Percentiles rank a stretch among this genome's conserved stretches.
Evolutionary conservation across 176 grass and related monocot genomes (phyloP).

Genomic region (Musa schizocarpa): DNA sequence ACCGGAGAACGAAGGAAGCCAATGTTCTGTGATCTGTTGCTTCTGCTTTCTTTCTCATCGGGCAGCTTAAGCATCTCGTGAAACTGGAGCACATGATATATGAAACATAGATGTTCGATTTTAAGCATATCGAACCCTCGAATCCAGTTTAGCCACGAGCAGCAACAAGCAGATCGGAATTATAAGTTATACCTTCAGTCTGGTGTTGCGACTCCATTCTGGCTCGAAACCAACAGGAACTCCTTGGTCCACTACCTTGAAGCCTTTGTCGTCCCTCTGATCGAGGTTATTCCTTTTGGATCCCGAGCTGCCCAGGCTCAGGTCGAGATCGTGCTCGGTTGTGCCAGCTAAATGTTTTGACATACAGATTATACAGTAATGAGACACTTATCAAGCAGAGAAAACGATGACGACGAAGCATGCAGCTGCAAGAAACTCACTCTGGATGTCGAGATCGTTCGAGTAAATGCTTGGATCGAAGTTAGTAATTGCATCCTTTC

Average conservation of each 20-base stretch:
- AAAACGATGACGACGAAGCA: neutral
- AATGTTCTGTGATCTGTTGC: neutral
- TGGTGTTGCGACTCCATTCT: neutral
- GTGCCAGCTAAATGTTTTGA: constrained; percentile 20
- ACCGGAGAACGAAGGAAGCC: constrained; percentile 11
- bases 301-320: constrained; percentile 40
- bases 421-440: constrained; percentile 20
- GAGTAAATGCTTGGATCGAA: constrained; percentile 26
- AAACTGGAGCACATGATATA: neutral
- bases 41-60: constrained; percentile 10
- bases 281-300: constrained; percentile 17
- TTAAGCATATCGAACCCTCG: neutral
- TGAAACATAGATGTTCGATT: neutral
- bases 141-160: neutral
- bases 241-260: constrained; percentile 3
- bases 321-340: constrained; percentile 41
- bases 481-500: constrained; percentile 47
- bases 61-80: constrained; percentile 23
- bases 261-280: neutral
- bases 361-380: neutral
- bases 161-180: constrained; percentile 8
- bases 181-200: constrained; percentile 22
- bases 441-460: constrained; percentile 4
- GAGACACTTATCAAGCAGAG: neutral
- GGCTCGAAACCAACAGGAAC: neutral